Percentiles rank a stretch among this genome's conserved stretches.
These are phyloP conservation scores for Colletotrichum lindemuthianum DNA, from an alignment of 2,329 filamentous ascomycete species.

Conservation along the genomic window DNA sequence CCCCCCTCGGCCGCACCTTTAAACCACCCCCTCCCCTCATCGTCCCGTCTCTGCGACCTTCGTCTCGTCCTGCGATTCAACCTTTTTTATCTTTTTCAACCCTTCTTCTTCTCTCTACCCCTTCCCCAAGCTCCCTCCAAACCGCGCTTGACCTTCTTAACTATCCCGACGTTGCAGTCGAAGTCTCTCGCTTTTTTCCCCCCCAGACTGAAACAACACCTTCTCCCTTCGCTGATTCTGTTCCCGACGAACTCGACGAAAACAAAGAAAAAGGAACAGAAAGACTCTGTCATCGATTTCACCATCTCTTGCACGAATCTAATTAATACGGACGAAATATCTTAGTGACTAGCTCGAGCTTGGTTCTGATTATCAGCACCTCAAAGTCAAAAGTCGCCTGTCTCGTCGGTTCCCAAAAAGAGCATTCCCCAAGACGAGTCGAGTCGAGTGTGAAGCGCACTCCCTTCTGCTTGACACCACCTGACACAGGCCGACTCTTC, in stretches of 20 bases:
- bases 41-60: constrained; percentile 18
- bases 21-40: constrained; percentile 33
- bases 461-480: constrained; percentile 28
- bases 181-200: constrained; percentile 29
- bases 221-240: constrained; percentile 14
- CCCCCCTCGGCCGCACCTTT: constrained; percentile 17
- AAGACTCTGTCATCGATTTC: not conserved
- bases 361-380: not conserved
- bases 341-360: not conserved
- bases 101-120: constrained; percentile 26
- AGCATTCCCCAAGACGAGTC: no score
- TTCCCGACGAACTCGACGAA: constrained; percentile 14
- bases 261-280: not conserved
- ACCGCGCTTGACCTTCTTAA: constrained; percentile 28
- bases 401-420: no score
- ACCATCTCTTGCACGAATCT: constrained; percentile 2
- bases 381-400: no score
- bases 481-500: constrained; percentile 30
- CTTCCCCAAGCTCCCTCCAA: constrained; percentile 14
- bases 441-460: constrained; percentile 10
- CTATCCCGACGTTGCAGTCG: constrained; percentile 30
- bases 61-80: constrained; percentile 32
- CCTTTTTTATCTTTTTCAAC: constrained; percentile 24
- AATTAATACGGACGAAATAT: constrained; percentile 27
- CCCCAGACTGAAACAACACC: constrained; percentile 8